Evolutionary conservation across 331 rosid species (phyloP), one percentile per base, ranked within the genome.

Genomic region (Quercus tomentella): DNA sequence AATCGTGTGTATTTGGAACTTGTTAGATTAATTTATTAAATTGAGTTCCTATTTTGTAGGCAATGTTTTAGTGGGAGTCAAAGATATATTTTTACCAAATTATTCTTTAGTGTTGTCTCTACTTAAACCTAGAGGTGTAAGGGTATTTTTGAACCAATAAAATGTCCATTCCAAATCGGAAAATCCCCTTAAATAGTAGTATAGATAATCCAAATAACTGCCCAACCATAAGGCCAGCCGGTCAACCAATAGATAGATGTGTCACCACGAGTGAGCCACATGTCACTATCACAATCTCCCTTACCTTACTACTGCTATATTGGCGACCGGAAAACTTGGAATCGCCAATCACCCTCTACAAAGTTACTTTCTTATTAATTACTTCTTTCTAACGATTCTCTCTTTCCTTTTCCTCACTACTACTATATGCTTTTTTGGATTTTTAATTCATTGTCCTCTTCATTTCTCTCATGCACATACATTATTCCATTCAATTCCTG

Each of bases 261-360:
- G 73, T 85, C 77, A 84, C 49, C 70, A 35, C 22, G 20, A 75
- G 72, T 9, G 0, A 37, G 18, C 77, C 88, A 88, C 89, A 56
- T 88, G 94, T 84, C 76, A 75, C 60, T 81, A 16, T 58, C 82
- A 26, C 72, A 72, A 49, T 80, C 88, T 74, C 84, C 74, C 83
- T 82, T 37, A 37, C 43, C 43, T 37, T 81, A 22, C 76, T 56
- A 31, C 45, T 37, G 79, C 88, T 84, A 86, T 85, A 84, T 86
- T 83, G 87, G 76, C 77, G 80, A 86, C 43, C 89, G 89, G 72
- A 85, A 90, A 85, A 76, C 33, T 77, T 80, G 92, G 92, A 85
- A 5, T 86, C 25, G 72, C 88, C 91, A 85, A 74, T 85, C 82
- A 86, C 16, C 56, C 55, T 56, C 70, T 31, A 37, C 43, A 37